Percentiles rank a stretch among this genome's conserved stretches.
These are phyloP conservation scores for Angomonas deanei DNA, from an alignment of 208 protist species.

Conservation along the genomic window DNA sequence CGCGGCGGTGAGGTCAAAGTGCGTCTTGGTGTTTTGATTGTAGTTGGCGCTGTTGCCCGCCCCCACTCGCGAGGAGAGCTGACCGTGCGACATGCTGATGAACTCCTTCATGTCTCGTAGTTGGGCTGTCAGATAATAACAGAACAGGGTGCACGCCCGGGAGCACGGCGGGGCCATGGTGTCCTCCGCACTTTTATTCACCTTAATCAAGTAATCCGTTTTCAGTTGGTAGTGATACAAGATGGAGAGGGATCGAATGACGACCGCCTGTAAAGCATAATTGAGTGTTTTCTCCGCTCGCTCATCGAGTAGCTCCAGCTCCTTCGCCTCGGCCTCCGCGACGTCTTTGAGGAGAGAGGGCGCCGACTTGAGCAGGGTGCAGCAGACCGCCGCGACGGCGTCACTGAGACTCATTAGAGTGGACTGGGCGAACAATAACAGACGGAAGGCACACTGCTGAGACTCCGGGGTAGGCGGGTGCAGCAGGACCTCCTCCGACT, in stretches of 20 bases:
- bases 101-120: slow-evolving; percentile 79
- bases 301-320: slow-evolving; percentile 57
- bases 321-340: slow-evolving; percentile 39
- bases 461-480: slow-evolving; percentile 49
- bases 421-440: slow-evolving; percentile 83
- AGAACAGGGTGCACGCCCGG: slow-evolving; percentile 84
- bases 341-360: slow-evolving; percentile 44
- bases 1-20: not conserved
- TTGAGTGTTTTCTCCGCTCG: slow-evolving; percentile 69
- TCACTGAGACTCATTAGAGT: slow-evolving; percentile 70
- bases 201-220: slow-evolving; percentile 67
- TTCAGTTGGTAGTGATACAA: slow-evolving; percentile 69
- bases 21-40: not conserved
- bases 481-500: slow-evolving; percentile 64
- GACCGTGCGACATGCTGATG: slow-evolving; percentile 70
- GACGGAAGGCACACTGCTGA: slow-evolving; percentile 78
- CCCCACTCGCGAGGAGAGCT: slow-evolving; percentile 28
- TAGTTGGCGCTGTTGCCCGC: not conserved
- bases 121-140: slow-evolving; percentile 81
- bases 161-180: slow-evolving; percentile 71
- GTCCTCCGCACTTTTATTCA: slow-evolving; percentile 24
- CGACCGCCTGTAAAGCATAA: slow-evolving; percentile 66
- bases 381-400: slow-evolving; percentile 36
- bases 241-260: slow-evolving; percentile 71
- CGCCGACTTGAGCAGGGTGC: slow-evolving; percentile 41